Evolutionary conservation across 1,284 basidiomycete genomes (phyloP), one percentile per base, ranked within the genome.

Genomic region (Rhodofomes roseus): DNA sequence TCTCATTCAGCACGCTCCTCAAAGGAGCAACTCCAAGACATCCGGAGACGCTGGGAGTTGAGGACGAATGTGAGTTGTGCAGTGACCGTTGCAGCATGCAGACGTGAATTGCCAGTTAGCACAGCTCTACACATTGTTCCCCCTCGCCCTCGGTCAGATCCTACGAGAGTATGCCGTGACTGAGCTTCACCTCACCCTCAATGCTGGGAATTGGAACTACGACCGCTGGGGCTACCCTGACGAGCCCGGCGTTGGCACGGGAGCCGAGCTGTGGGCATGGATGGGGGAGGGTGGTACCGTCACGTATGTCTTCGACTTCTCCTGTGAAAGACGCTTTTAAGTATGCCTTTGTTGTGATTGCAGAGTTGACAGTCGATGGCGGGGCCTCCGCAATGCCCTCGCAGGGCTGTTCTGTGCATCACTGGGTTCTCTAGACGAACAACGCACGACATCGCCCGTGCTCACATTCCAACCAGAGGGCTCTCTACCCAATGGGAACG

Each of bases 321-420:
- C 46, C 7, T 29, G 4, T 34, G 5, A 34, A 34, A 34, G 31
- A 34, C 4, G 11, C 46, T 2, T 46, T 7, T 4, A 25, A n/a
- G 46, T 11, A 9, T 18, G 29, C 55, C 23, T 34, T 41, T 16
- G 4, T n/a, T 31, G 20, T 29, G 1, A 41, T 11, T 34, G 0
- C 66, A 92, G 88, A 31, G 75, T 90, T 41, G 87, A 93, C 63
- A 78, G 84, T 54, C 83, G 90, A 31, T 98, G 96, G 95, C 82
- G 83, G 62, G 89, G 86, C 4, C 81, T 97, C 2, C 89, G 94
- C 12, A 95, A 96, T 66, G 89, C 93, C 1, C 80, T 98, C 0
- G 91, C 95, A 0, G 96, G 96, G 9, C 77, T 98, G 11, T 98
- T 99, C 76, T 98, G 97, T 68, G 92, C 96, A 2, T 95, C 93